A percentile compares a stretch with the other conserved stretches of the same genome.
Evolutionary conservation across 495 filamentous ascomycete species (phyloP).

Genomic region (Penicillium argentinense): DNA sequence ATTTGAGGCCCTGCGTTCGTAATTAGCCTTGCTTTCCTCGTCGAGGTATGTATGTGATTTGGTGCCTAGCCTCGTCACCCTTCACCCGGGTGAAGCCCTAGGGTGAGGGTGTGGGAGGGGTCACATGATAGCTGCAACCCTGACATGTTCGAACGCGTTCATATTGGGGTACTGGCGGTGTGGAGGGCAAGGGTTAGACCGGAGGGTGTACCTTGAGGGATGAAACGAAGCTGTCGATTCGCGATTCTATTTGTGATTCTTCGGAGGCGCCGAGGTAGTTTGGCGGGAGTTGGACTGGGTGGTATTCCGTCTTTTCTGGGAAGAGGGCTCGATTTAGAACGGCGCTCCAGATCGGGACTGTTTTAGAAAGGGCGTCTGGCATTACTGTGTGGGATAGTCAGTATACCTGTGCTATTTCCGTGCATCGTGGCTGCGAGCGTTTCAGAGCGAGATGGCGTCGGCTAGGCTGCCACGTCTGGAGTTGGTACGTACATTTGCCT

Average conservation of each 20-base stretch:
- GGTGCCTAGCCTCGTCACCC: neutral
- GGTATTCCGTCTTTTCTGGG: constrained; percentile 49
- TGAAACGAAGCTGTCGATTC: constrained; percentile 64
- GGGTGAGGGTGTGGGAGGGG: neutral
- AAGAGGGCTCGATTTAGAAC: constrained; percentile 83
- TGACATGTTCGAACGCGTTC: neutral
- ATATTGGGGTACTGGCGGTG: neutral
- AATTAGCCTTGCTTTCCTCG: constrained; percentile 9
- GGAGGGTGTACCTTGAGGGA: constrained; percentile 59
- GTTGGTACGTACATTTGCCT: constrained; percentile 77
- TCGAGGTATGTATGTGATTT: neutral
- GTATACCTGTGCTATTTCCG: constrained; percentile 15
- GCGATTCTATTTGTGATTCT: constrained; percentile 70
- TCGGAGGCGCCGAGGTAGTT: constrained; percentile 70
- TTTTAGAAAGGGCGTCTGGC: constrained; percentile 92
- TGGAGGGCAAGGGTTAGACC: neutral
- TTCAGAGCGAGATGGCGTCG: too few species aligned
- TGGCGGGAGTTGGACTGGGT: constrained; percentile 62
- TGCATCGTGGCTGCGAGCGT: too few species aligned
- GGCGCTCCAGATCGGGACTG: constrained; percentile 87
- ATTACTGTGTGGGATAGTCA: constrained; percentile 53
- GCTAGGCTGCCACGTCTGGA: constrained; percentile 7
- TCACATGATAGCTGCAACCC: too few species aligned
- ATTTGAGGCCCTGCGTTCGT: constrained; percentile 42
- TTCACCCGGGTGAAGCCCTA: constrained; percentile 14